A percentile compares a stretch with the other conserved stretches of the same genome.
Evolutionary conservation across 2,329 filamentous ascomycete species (phyloP).

Genomic region (Penicillium hesseltinei): DNA sequence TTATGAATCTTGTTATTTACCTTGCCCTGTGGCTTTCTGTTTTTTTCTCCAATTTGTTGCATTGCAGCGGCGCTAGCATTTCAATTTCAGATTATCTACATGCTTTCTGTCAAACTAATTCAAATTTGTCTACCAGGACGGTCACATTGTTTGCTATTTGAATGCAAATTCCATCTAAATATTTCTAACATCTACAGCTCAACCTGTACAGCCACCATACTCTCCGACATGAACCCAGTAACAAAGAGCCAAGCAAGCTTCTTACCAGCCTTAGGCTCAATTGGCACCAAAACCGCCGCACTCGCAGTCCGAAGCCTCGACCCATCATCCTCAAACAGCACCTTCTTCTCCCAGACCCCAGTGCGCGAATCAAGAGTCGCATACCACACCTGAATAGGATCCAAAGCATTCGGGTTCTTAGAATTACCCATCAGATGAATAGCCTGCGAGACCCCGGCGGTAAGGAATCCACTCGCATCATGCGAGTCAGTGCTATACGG

Average conservation of each 20-base stretch:
- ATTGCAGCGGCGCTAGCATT: conserved; percentile 34
- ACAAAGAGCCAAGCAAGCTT: conserved; percentile 58
- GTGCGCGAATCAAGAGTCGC: conserved; percentile 23
- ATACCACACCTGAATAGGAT: conserved; percentile 52
- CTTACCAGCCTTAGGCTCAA: conserved; percentile 49
- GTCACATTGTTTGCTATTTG: not conserved
- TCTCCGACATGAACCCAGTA: conserved; percentile 54
- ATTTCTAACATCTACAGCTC: conserved; percentile 38
- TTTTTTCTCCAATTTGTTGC: conserved; percentile 18
- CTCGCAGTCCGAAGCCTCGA: conserved; percentile 51
- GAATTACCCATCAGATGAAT: conserved; percentile 40
- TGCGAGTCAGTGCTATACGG: conserved; percentile 44
- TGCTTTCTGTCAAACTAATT: conserved; percentile 12
- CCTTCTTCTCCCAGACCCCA: conserved; percentile 43
- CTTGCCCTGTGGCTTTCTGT: not conserved
- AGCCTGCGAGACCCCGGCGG: conserved; percentile 48
- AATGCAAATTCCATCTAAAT: not conserved
- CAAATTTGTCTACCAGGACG: not conserved
- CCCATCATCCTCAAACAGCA: conserved; percentile 61
- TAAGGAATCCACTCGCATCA: conserved; percentile 56
- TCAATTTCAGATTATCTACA: conserved; percentile 17
- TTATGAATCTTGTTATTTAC: conserved; percentile 10
- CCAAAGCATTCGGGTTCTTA: conserved; percentile 34
- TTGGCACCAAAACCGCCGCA: conserved; percentile 53
- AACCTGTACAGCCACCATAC: conserved; percentile 53